phyloP scores from a whole-genome alignment of 176 grass and related monocot species.

The Avena atlantica region DNA sequence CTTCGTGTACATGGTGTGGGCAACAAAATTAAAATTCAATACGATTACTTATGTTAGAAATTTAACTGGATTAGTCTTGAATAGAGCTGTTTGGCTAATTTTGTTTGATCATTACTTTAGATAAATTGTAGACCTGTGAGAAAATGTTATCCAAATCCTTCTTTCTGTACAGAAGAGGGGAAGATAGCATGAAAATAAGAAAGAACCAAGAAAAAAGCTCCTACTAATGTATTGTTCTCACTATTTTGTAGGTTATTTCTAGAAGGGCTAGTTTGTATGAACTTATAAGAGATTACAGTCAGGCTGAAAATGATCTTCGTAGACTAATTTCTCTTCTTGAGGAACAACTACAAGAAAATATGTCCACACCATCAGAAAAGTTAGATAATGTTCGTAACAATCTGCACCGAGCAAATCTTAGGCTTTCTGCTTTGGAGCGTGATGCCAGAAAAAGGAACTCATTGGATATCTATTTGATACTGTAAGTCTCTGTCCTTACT shows the following conservation, averaged over 20 bases:
- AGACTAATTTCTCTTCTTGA: slow-evolving; percentile 79
- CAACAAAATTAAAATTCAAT: slow-evolving; percentile 22
- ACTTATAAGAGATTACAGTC: slow-evolving; percentile 79
- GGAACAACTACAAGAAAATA: slow-evolving; percentile 72
- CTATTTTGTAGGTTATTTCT: slow-evolving; percentile 77
- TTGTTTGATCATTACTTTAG: background rate
- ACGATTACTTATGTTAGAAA: background rate
- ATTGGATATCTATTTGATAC: slow-evolving; percentile 82
- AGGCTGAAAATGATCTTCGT: slow-evolving; percentile 74
- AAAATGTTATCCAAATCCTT: slow-evolving; percentile 5
- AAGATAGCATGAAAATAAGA: background rate
- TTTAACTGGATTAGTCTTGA: slow-evolving; percentile 29
- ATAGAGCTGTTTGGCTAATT: slow-evolving; percentile 15
- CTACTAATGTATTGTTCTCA: slow-evolving; percentile 26
- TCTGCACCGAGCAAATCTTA: slow-evolving; percentile 59
- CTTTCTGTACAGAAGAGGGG: background rate
- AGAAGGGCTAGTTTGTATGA: slow-evolving; percentile 86
- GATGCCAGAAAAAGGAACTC: slow-evolving; percentile 62
- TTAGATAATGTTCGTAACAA: slow-evolving; percentile 46
- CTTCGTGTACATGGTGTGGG: slow-evolving; percentile 5
- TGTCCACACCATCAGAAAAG: slow-evolving; percentile 45
- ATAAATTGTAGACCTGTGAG: slow-evolving; percentile 4
- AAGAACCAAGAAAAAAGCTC: background rate
- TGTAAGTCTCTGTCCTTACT: slow-evolving; percentile 67
- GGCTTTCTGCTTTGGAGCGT: slow-evolving; percentile 66